Conservation (phyloP, 2,329 filamentous ascomycete species). For the Atkinsonella hypoxylon region DNA sequence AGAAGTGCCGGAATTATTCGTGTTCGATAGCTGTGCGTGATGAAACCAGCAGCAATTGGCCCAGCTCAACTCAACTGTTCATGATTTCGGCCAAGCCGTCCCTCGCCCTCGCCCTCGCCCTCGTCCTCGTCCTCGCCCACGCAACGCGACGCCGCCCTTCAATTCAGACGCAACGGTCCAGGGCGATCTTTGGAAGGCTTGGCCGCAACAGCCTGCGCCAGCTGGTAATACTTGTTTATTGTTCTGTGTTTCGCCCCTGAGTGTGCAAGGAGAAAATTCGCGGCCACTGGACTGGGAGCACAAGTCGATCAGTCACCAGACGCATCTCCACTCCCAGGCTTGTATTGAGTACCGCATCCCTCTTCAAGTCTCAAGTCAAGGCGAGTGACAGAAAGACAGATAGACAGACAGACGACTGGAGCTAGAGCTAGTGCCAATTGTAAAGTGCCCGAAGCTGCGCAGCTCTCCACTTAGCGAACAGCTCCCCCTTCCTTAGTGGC, state of each 20-base stretch:
- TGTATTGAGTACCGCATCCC: background rate
- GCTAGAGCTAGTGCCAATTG: conserved; percentile 2
- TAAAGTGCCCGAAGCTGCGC: conserved; percentile 3
- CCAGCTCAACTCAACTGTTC: background rate
- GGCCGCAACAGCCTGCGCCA: background rate
- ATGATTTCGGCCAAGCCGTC: background rate
- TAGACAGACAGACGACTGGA: too few species aligned
- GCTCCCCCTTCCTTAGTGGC: background rate
- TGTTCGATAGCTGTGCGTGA: background rate
- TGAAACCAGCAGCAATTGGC: background rate
- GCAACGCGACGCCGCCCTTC: too few species aligned
- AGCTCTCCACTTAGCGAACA: conserved; percentile 1
- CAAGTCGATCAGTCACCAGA: background rate
- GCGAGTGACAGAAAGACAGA: background rate
- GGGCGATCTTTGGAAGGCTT: background rate
- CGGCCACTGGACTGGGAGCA: background rate
- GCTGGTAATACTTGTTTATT: background rate
- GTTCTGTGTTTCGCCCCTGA: background rate
- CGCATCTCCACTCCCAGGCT: background rate
- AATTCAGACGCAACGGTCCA: background rate
- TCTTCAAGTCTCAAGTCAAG: background rate
- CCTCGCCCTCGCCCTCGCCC: too few species aligned
- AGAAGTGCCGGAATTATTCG: background rate
- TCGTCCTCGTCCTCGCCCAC: too few species aligned
- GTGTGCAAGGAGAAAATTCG: background rate